Evolutionary conservation across 1,139 yeast species (phyloP).

Genomic region (Nematodospora anomalae): DNA sequence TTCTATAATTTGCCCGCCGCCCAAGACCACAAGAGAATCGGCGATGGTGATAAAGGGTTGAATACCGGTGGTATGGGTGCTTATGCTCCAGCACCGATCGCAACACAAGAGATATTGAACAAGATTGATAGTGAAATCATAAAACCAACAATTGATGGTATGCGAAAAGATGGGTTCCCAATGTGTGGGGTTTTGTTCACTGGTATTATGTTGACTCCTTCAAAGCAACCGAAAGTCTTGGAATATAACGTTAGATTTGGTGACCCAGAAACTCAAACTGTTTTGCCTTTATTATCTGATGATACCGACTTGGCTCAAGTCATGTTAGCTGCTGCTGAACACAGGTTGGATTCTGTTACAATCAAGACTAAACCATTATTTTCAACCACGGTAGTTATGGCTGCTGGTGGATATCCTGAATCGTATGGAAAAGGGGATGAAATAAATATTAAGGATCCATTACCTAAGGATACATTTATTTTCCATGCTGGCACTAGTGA

Average conservation of each 20-base stretch:
- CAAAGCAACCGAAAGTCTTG: constrained; percentile 85
- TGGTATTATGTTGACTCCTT: constrained; percentile 86
- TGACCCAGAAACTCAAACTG: constrained; percentile 98
- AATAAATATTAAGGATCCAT: constrained; percentile 55
- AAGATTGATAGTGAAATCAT: constrained; percentile 72
- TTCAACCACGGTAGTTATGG: constrained; percentile 90
- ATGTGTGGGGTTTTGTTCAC: constrained; percentile 95
- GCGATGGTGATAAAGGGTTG: constrained; percentile 89
- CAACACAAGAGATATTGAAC: constrained; percentile 64
- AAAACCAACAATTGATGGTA: constrained; percentile 92
- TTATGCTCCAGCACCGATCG: constrained; percentile 96
- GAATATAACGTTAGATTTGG: constrained; percentile 98
- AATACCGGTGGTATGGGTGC: constrained; percentile 99
- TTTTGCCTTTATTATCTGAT: constrained; percentile 76
- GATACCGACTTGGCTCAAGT: constrained; percentile 92
- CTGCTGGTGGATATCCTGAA: constrained; percentile 98
- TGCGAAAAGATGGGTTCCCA: constrained; percentile 95
- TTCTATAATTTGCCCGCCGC: constrained; percentile 93
- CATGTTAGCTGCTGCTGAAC: constrained; percentile 92
- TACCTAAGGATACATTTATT: constrained; percentile 60
- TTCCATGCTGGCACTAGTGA: constrained; percentile 93
- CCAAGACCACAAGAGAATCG: constrained; percentile 95
- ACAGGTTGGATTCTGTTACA: constrained; percentile 82
- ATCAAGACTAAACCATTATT: constrained; percentile 62
- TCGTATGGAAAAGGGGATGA: constrained; percentile 82